Evolutionary conservation across 2,329 filamentous ascomycete genomes (phyloP).

Genomic region (Diaporthe nobilis): DNA sequence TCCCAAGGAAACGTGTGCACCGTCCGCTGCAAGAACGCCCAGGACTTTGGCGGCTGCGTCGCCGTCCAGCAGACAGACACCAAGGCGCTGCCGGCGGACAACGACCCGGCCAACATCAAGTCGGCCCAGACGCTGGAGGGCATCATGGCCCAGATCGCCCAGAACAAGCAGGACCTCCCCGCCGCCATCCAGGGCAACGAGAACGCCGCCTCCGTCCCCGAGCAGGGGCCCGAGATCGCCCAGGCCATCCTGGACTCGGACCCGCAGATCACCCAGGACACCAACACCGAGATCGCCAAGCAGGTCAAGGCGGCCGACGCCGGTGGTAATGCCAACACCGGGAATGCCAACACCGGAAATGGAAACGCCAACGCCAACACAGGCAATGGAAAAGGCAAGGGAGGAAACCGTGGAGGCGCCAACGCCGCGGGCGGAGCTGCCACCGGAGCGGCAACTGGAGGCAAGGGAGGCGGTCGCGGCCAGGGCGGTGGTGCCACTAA

Average conservation of each 20-base stretch:
- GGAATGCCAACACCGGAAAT: background rate
- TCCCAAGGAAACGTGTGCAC: constrained; percentile 71
- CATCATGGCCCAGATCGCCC: constrained; percentile 61
- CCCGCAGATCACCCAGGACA: constrained; percentile 13
- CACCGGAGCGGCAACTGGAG: background rate
- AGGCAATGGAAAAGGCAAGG: constrained; percentile 22
- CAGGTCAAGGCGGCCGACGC: constrained; percentile 4
- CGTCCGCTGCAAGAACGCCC: constrained; percentile 67
- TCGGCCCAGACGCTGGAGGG: constrained; percentile 59
- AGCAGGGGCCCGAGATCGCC: constrained; percentile 44
- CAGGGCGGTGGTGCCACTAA: background rate
- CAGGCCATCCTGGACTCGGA: constrained; percentile 35
- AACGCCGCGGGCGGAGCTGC: background rate
- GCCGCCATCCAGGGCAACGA: constrained; percentile 60
- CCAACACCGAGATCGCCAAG: constrained; percentile 16
- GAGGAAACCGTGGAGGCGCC: constrained; percentile 12
- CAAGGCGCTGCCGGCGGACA: constrained; percentile 50
- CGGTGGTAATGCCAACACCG: background rate
- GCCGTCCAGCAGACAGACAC: constrained; percentile 65
- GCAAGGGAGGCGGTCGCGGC: background rate
- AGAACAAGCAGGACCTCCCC: constrained; percentile 64
- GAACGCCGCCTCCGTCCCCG: constrained; percentile 49
- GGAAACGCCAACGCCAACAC: background rate
- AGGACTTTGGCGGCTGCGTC: constrained; percentile 67
- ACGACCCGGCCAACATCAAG: constrained; percentile 58